Percentiles rank a stretch among this genome's conserved stretches.
These are phyloP conservation scores for Trichoderma parareesei DNA, from an alignment of 495 filamentous ascomycete genomes.

Conservation along the genomic window DNA sequence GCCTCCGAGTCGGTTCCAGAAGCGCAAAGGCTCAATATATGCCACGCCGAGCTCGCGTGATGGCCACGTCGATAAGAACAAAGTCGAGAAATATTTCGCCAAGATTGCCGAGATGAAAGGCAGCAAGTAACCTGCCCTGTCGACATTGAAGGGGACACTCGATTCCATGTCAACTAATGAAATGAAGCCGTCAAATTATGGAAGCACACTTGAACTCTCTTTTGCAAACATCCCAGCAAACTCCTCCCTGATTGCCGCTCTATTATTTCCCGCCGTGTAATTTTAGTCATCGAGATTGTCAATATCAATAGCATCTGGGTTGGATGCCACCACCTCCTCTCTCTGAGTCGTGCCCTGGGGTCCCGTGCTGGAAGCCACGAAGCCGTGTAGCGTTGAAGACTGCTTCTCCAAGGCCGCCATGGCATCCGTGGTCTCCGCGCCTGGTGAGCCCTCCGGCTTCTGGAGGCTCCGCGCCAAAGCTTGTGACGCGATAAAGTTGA, in stretches of 20 bases:
- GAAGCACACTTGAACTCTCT: not conserved
- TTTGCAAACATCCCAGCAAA: not conserved
- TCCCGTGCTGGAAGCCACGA: slow-evolving; percentile 78
- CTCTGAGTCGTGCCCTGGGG: slow-evolving; percentile 58
- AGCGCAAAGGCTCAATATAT: slow-evolving; percentile 55
- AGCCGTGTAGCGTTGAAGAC: slow-evolving; percentile 79
- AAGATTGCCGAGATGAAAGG: slow-evolving; percentile 28
- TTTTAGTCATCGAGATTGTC: slow-evolving; percentile 51
- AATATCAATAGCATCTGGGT: slow-evolving; percentile 86
- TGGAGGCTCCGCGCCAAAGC: slow-evolving; percentile 76
- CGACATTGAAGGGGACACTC: not conserved
- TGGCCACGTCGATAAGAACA: slow-evolving; percentile 46
- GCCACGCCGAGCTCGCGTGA: slow-evolving; percentile 50
- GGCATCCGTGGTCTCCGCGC: slow-evolving; percentile 56
- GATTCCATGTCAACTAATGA: not conserved
- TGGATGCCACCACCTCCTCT: slow-evolving; percentile 31
- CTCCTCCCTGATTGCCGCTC: not conserved
- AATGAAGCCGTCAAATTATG: not conserved
- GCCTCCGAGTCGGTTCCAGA: slow-evolving; percentile 53
- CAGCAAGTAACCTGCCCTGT: not conserved
- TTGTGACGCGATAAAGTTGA: slow-evolving; percentile 97
- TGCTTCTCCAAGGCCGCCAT: slow-evolving; percentile 90
- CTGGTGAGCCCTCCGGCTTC: slow-evolving; percentile 22
- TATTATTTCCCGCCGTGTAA: not conserved
- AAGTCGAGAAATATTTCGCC: slow-evolving; percentile 34